Base-by-base conservation (phyloP, 2,329 filamentous ascomycete species). In the Paecilomyces variotii region DNA sequence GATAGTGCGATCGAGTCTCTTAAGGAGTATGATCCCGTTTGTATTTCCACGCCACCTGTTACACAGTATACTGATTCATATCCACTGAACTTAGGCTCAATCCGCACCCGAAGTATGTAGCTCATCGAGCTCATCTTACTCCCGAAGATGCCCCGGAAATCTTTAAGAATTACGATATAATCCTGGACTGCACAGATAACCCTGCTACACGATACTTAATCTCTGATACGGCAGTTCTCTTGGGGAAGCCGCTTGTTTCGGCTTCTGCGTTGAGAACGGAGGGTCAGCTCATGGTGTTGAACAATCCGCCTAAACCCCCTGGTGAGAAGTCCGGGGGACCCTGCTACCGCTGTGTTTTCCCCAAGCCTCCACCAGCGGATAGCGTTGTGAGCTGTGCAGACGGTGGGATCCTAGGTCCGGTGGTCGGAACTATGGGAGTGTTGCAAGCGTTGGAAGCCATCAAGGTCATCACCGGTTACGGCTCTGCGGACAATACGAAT, bases 141-240 rank as follows among this genome's bases (percentile, higher is more conserved):
- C 82, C 90, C 0, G 76, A 84, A 59, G 89, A 88, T 56, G 89
- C 91, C 0, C 75, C 84, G 5, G 72, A 79, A 0, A 85, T 91
- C 49, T 84, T 96, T 58, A 75, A 79, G 0, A 66, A 78, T 3
- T 97, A 96, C 70, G 90, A 96, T 66, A 65, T 97, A 0, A 85
- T 97, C 1, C 84, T 99, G 11, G 94, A 99, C 73, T 99, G 94
- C 72, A 97, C 93, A 9, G 94, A 99, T 74, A 91, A 93, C 63
- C 93, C 94, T 0, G 88, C 90, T 1, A 90, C 91, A 0, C 89
- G 94, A 51, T 97, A 99, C 72, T 83, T 97, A 53, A 90, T 97
- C 63, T 96, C 91, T 0, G 94, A 99, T 70, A 84, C 89, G 14
- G 95, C 91, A 65, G 88, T 97, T 9, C 79, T 96, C 3, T 80